Base-by-base conservation (phyloP, 192 early-diverging fungal genomes). In the Lobosporangium transversale region DNA sequence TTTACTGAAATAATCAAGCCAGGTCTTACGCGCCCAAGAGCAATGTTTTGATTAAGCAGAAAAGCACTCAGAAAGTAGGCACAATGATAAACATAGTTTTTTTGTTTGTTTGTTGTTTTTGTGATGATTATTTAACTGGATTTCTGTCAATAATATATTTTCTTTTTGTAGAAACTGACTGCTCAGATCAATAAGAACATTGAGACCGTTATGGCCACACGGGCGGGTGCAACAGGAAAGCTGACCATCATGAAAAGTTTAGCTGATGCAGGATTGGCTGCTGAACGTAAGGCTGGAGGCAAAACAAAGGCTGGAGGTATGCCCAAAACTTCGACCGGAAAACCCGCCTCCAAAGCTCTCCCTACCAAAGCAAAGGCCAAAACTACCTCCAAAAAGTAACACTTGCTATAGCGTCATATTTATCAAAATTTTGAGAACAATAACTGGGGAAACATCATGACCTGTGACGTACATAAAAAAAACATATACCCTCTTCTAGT, bases 221-320 rank as follows among this genome's bases (percentile, higher is more conserved):
- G 87, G 47, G 92, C 92, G 1, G 90, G 86, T 40, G 83, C 89
- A 9, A 88, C 89, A 17, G 90, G 92, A 65, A 93, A 93, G 76
- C 74, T 93, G 57, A 92, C 89, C 9, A 93, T 93, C 53, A 91
- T 93, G 92, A 92, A 90, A 79, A 67, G 68, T 12, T 53, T 87
- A 29, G 92, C 88, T 17, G 87, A 89, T 31, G 80, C 83, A 42
- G 85, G 83, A 29, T 65, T 83, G 37, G 67, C 60, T 37, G 78
- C 71, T 31, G 81, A 85, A 32, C 83, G 83, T 31, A 69, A 79
- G 50, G 84, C 79, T 33, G 84, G 80, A 58, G 86, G 84, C 48
- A 86, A 84, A 76, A 82, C 79, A 31, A 78, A 66, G 78, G 80
- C 61, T 43, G 66, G 66, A 30, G 65, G 71, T 33, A 75, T 75